phyloP scores from a whole-genome alignment of 495 filamentous ascomycete genomes.

The Durotheca rogersii region DNA sequence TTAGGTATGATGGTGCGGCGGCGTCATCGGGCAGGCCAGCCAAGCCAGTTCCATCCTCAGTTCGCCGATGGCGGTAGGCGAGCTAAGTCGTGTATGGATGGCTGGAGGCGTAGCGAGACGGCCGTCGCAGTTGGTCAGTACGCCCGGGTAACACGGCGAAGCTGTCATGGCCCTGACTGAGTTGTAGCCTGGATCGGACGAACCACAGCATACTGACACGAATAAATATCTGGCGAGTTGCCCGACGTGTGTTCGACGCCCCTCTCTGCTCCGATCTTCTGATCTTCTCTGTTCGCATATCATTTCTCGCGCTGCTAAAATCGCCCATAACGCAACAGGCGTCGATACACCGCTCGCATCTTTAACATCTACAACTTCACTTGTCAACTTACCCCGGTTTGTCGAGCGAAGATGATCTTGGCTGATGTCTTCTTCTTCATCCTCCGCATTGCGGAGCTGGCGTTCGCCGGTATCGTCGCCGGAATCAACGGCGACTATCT shows the following conservation, averaged over 20 bases:
- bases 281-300: not conserved
- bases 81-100: no score
- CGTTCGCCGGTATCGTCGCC: conserved; percentile 49
- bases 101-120: no score
- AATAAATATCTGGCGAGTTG: conserved; percentile 25
- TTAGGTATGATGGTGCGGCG: no score
- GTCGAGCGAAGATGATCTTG: conserved; percentile 39
- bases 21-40: no score
- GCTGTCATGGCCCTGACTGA: conserved; percentile 16
- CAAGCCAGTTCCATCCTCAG: no score
- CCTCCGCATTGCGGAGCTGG: conserved; percentile 50
- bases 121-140: not conserved
- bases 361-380: no score
- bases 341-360: no score
- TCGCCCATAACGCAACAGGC: no score
- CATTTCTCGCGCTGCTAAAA: no score
- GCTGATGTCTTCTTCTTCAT: conserved; percentile 43
- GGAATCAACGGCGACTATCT: conserved; percentile 51
- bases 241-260: not conserved
- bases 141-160: not conserved
- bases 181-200: not conserved
- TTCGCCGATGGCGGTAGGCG: no score
- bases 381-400: no score
- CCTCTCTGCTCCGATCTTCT: not conserved
- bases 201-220: not conserved